Percentiles rank a stretch among this genome's conserved stretches.
Conservation (phyloP, 805 yeast species). For the Peterozyma xylosa region DNA sequence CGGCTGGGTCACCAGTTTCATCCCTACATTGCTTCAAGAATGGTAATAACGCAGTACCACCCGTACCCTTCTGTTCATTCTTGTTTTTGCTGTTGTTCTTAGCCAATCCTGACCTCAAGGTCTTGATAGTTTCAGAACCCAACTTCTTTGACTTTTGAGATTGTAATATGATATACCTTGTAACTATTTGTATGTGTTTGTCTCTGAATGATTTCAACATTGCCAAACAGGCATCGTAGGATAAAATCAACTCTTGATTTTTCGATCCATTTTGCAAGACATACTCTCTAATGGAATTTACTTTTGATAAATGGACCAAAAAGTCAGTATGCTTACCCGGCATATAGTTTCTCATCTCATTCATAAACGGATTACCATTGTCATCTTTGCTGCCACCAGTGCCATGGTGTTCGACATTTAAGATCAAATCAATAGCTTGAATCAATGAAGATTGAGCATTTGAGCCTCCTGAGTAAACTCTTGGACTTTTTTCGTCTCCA, state of each 20-base stretch:
- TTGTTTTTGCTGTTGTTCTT: constrained; percentile 30
- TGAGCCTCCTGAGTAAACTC: constrained; percentile 78
- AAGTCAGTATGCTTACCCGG: constrained; percentile 81
- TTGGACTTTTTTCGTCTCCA: constrained; percentile 52
- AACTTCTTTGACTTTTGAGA: constrained; percentile 48
- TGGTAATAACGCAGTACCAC: constrained; percentile 88
- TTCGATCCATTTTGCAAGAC: constrained; percentile 36
- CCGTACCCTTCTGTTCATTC: constrained; percentile 74
- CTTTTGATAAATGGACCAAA: constrained; percentile 48
- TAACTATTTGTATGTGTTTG: constrained; percentile 88
- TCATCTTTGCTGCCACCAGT: constrained; percentile 42
- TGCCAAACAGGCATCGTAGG: constrained; percentile 86
- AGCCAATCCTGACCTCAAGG: constrained; percentile 63
- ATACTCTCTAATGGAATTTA: constrained; percentile 55
- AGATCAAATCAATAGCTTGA: constrained; percentile 74
- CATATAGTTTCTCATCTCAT: constrained; percentile 85
- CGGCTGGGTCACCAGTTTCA: constrained; percentile 92
- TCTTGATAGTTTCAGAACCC: constrained; percentile 41
- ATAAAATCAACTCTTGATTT: constrained; percentile 51
- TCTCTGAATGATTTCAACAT: constrained; percentile 85
- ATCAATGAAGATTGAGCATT: constrained; percentile 90
- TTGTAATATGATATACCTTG: constrained; percentile 78
- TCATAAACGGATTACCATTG: constrained; percentile 45
- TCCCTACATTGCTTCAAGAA: constrained; percentile 93
- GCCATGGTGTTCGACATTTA: constrained; percentile 71